These are phyloP conservation scores for Oryza rufipogon DNA, from an alignment of 176 grass and related monocot species.

Conservation along the genomic window DNA sequence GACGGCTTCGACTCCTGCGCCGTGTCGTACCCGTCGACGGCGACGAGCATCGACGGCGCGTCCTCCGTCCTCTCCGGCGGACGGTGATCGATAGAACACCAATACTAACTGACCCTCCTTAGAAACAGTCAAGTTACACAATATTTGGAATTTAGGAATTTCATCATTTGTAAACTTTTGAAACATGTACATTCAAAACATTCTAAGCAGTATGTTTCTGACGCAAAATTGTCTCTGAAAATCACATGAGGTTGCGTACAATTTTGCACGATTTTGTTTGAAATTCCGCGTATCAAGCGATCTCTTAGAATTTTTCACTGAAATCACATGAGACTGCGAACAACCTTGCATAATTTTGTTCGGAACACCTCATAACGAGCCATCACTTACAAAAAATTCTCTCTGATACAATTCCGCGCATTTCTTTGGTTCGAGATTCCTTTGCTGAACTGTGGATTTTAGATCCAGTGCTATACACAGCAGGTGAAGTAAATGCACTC, in stretches of 20 bases:
- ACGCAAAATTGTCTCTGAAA: neutral
- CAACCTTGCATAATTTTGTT: neutral
- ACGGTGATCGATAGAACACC: neutral
- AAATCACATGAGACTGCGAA: neutral
- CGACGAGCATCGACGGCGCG: neutral
- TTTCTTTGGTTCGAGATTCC: no score
- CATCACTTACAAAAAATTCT: neutral
- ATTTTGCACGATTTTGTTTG: neutral
- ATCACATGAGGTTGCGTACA: neutral
- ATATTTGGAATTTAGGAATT: no score
- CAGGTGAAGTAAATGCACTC: neutral
- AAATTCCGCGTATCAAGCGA: no score
- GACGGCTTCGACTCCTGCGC: constrained; percentile 39
- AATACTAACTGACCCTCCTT: neutral
- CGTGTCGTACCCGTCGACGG: constrained; percentile 11
- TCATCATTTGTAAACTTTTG: neutral
- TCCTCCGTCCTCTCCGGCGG: constrained; percentile 29
- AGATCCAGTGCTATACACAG: neutral
- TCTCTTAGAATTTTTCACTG: no score
- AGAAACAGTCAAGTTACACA: neutral
- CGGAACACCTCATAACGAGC: neutral
- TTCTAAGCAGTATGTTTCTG: neutral
- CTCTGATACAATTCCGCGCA: neutral
- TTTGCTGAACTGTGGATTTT: neutral
- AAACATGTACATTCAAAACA: neutral